Evolutionary conservation across 306 rosid species (phyloP).

Genomic region (Sophora flavescens): DNA sequence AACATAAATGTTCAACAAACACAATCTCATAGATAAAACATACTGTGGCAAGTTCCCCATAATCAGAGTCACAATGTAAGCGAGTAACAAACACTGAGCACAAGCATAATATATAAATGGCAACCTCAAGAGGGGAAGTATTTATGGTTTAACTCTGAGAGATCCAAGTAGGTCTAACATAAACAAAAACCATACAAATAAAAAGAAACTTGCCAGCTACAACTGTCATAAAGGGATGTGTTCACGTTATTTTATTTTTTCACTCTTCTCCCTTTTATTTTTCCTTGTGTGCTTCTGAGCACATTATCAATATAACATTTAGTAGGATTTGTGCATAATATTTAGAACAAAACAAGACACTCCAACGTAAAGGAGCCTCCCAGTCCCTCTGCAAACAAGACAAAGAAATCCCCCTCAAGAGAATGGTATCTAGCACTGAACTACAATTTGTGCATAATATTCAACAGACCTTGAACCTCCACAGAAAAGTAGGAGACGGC

Average conservation of each 20-base stretch:
- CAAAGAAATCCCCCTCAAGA: background rate
- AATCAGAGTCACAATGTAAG: constrained; percentile 20
- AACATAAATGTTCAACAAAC: constrained; percentile 29
- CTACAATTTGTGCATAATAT: constrained; percentile 19
- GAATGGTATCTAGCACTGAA: background rate
- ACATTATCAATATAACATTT: background rate
- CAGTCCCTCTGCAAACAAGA: background rate
- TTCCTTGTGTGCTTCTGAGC: background rate
- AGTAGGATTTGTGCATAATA: background rate
- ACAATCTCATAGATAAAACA: constrained; percentile 35
- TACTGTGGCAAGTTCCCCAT: constrained; percentile 15
- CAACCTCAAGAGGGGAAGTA: background rate
- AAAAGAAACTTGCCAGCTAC: constrained; percentile 13
- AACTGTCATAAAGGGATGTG: constrained; percentile 14
- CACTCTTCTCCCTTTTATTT: background rate
- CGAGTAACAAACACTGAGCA: background rate
- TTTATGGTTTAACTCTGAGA: background rate
- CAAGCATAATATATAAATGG: background rate
- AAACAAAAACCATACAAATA: constrained; percentile 21
- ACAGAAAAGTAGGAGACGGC: constrained; percentile 87
- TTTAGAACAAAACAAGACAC: background rate
- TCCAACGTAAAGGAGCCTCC: constrained; percentile 21
- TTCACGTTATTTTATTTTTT: background rate
- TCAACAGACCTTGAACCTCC: constrained; percentile 88
- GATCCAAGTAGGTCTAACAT: constrained; percentile 19